These are phyloP conservation scores for Aegilops umbellulata DNA, from an alignment of 176 grass and related monocot genomes.

Conservation along the genomic window DNA sequence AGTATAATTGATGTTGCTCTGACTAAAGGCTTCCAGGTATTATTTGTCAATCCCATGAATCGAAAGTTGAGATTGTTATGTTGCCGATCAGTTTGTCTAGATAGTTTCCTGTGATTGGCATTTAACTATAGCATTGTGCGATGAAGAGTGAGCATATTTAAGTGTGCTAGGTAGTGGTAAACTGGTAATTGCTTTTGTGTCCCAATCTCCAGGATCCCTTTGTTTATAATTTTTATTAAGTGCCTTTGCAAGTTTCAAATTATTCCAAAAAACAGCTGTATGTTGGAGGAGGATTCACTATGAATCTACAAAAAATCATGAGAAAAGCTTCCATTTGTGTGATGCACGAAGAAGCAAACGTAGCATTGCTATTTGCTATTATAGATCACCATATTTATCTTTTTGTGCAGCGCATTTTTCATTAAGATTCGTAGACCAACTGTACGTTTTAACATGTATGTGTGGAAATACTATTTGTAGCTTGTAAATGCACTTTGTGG, in stretches of 20 bases:
- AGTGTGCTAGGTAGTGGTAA: background rate
- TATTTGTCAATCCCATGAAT: slow-evolving; percentile 5
- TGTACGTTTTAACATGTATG: background rate
- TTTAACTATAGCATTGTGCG: background rate
- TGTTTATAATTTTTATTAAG: background rate
- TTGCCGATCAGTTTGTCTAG: background rate
- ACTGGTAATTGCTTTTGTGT: background rate
- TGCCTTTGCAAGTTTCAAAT: background rate
- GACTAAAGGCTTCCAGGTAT: slow-evolving; percentile 75
- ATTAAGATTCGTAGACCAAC: background rate
- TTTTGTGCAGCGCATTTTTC: background rate
- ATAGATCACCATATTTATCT: background rate
- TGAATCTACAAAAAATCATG: background rate
- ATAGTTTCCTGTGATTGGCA: background rate
- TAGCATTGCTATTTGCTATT: background rate
- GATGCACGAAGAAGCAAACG: background rate
- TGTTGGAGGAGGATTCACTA: background rate
- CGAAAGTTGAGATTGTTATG: background rate
- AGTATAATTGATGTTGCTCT: slow-evolving; percentile 93
- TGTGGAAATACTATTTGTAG: background rate
- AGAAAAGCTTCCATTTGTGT: background rate
- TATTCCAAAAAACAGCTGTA: background rate
- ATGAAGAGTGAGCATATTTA: background rate
- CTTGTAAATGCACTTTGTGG: background rate
- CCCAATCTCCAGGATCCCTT: background rate